Conservation (phyloP, 2,329 filamentous ascomycete species). For the Colletotrichum coccodes region DNA sequence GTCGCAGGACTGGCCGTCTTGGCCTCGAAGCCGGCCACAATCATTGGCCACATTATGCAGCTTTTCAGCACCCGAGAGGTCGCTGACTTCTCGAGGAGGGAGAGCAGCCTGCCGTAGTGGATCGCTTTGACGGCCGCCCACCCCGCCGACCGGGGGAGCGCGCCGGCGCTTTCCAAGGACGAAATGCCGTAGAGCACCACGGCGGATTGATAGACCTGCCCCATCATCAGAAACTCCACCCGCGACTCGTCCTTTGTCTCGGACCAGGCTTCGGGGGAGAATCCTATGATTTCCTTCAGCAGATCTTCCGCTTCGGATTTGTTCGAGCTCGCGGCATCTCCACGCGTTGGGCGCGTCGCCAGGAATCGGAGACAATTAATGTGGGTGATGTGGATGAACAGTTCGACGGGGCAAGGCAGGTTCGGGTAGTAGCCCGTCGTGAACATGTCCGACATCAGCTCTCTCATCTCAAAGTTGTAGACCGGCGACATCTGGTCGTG, state of each 20-base stretch:
- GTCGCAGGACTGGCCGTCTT: not conserved
- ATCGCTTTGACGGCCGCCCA: conserved; percentile 27
- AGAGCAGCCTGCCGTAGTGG: conserved; percentile 30
- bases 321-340: conserved; percentile 22
- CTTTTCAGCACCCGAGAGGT: not conserved
- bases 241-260: conserved; percentile 7
- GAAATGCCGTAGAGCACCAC: conserved; percentile 47
- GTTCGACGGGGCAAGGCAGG: conserved; percentile 41
- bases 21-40: conserved; percentile 24
- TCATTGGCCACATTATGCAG: conserved; percentile 3
- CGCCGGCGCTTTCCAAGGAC: conserved; percentile 45
- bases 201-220: conserved; percentile 42
- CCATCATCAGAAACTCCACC: conserved; percentile 33
- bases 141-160: conserved; percentile 36
- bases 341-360: conserved; percentile 22
- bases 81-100: conserved; percentile 31
- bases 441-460: conserved; percentile 41
- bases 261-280: conserved; percentile 45
- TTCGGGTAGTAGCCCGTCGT: conserved; percentile 35
- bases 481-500: conserved; percentile 39
- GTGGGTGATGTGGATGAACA: conserved; percentile 46
- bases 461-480: conserved; percentile 35
- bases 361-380: conserved; percentile 48
- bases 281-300: conserved; percentile 36
- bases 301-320: conserved; percentile 13